Conservation (phyloP, 148 eudicot species). For the Nepenthes gracilis region DNA sequence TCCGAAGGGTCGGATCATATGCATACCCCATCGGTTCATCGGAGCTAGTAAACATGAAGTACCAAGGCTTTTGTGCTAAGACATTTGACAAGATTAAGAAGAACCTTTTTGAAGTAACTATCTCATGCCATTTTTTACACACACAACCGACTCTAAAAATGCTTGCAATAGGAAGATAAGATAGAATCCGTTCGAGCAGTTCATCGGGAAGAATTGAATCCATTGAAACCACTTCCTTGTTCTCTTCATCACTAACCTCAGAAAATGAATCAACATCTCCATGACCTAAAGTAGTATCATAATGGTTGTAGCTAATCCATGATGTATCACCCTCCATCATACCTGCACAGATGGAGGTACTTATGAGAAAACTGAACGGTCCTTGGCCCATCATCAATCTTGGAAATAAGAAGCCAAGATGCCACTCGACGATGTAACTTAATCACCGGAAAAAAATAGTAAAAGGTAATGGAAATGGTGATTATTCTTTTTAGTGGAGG, state of each 20-base stretch:
- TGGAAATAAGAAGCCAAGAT: too few relatives aligned
- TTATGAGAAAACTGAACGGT: not conserved
- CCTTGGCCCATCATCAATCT: too few relatives aligned
- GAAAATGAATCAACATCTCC: conserved; percentile 20
- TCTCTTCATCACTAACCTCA: conserved; percentile 25
- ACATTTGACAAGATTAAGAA: conserved; percentile 24
- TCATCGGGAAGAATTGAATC: conserved; percentile 50
- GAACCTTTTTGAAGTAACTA: conserved; percentile 42
- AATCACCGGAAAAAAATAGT: too few relatives aligned
- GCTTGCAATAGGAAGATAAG: conserved; percentile 52
- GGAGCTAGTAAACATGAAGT: conserved; percentile 60
- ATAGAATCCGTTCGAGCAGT: conserved; percentile 43
- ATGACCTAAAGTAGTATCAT: conserved; percentile 9
- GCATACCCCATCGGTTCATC: conserved; percentile 48
- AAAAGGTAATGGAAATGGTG: too few relatives aligned
- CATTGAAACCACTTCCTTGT: conserved; percentile 28
- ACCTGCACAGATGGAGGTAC: not conserved
- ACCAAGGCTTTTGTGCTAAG: conserved; percentile 44
- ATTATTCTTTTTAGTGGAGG: too few relatives aligned
- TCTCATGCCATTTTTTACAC: conserved; percentile 53
- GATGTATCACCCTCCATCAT: conserved; percentile 50
- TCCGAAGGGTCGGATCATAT: conserved; percentile 42
- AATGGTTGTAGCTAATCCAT: conserved; percentile 30
- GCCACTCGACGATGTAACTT: too few relatives aligned
- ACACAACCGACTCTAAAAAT: conserved; percentile 51